Evolutionary conservation across 768 basidiomycete genomes (phyloP), one percentile per base, ranked within the genome.

Genomic region (Serendipita sp.): DNA sequence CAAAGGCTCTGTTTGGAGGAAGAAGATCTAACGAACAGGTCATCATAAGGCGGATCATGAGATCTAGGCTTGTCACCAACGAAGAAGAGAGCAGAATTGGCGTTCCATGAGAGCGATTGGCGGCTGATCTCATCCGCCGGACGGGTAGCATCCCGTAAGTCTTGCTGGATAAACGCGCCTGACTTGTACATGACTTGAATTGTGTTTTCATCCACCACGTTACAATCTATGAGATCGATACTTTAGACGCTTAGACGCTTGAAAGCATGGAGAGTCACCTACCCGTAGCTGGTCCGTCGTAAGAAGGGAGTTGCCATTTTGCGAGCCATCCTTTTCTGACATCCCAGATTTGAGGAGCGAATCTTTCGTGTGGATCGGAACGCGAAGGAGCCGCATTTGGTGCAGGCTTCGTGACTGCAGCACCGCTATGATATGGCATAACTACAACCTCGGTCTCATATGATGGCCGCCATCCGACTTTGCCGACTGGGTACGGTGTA

Each of bases 281-380:
- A 90, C 90, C 90, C 11, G 85, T 85, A 2, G 87, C 83, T 28
- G 85, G 84, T 3, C 89, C 86, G 66, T 92, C 89, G 1, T 75
- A 76, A 3, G 80, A 77, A 11, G 82, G 83, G 13, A 84, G 82
- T 24, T 77, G 79, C 86, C 90, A 92, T 74, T 92, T 93, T 3
- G 87, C 85, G 58, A 92, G 79, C 81, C 86, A 89, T 0, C 82
- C 81, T 54, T 91, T 77, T 64, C 90, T 78, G 1, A 88, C 87
- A 71, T 93, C 90, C 91, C 91, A 93, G 28, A 92, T 85, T 69
- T 92, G 89, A 35, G 90, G 56, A 78, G 0, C 83, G 75, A 69
- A 89, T 86, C 2, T 83, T 81, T 69, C 68, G 3, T 65, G 51
- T 3, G 30, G 32, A 18, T 30, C 63, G 46, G 28, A 24, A 34